Conservation (phyloP, 2,329 filamentous ascomycete genomes). For the Aspergillus brunneoviolaceus region DNA sequence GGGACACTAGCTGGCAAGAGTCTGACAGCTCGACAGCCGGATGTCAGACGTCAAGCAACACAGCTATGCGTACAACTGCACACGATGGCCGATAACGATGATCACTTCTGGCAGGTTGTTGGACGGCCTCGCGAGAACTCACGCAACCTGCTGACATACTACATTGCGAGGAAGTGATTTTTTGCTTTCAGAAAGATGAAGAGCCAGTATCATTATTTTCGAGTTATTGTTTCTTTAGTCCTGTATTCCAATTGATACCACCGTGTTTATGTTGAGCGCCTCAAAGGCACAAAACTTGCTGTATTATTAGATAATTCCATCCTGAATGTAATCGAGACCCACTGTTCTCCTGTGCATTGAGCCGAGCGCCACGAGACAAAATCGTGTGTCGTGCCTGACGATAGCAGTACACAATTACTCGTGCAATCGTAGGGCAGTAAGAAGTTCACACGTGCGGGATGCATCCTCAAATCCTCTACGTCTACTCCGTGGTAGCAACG, state of each 20-base stretch:
- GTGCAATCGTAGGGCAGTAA: too few relatives aligned
- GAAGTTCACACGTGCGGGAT: too few relatives aligned
- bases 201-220: background rate
- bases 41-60: conserved; percentile 40
- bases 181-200: background rate
- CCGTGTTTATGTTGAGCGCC: background rate
- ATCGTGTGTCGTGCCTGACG: background rate
- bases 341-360: too few relatives aligned
- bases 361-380: background rate
- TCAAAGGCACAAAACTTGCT: background rate
- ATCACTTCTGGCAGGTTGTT: conserved; percentile 31
- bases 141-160: conserved; percentile 39
- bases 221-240: background rate
- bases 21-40: conserved; percentile 35
- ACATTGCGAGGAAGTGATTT: conserved; percentile 24
- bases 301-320: background rate
- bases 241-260: background rate
- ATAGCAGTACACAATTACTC: background rate
- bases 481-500: too few relatives aligned
- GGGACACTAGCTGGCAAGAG: conserved; percentile 35
- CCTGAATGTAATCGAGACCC: background rate
- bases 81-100: conserved; percentile 28
- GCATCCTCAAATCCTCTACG: too few relatives aligned
- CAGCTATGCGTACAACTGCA: conserved; percentile 33
- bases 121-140: conserved; percentile 31